Base-by-base conservation (phyloP, 2,329 filamentous ascomycete species). In the Phyllosticta capitalensis region DNA sequence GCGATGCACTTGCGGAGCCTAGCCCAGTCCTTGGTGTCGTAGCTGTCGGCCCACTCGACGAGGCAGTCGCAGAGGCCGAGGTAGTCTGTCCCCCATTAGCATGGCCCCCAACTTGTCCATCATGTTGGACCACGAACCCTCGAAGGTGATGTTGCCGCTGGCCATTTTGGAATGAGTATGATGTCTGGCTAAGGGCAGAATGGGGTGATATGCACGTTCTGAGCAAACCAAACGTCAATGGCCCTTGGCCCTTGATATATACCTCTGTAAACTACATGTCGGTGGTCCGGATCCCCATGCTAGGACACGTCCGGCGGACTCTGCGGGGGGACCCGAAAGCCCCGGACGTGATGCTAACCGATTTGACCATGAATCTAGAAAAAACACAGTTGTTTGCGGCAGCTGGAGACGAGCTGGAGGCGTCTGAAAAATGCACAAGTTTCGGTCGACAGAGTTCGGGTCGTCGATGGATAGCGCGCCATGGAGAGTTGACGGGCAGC, bases 11-110 rank as follows among this genome's bases (percentile, higher is more conserved):
- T 81, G 64, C 75, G 68, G 26, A 86, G 78, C 56, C 82, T 79
- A 14, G 77, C 75, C 83, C 83, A 86, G 73, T 86, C 81, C 72
- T 87, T 87, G 70, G 78, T 79, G 71, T 86, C 83, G 71, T 86
- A 85, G 75, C 79, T 83, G 69, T 85, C 83, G 60, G 81, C 83
- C 83, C 83, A 86, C 67, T 85, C 58, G 52, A 60, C 58, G 48
- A 60, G 48, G 26, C 53, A 55, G 20, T 56, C 45, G 58, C 58
- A 60, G 54, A 60, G 54, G 49, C 58, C 59, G 9, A 58, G 58
- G 52, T 58, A 62, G 49, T 56, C 54, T 38, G 51, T 51, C 22
- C 12, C 22, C 52, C 51, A 52, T 60, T 51, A 53, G 38, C 20
- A 49, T 24, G n/a, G 51, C 20, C 49, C 51, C 17, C 53, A 58